These are phyloP conservation scores for Aspergillus costaricaensis DNA, from an alignment of 2,329 filamentous ascomycete genomes.

Conservation along the genomic window DNA sequence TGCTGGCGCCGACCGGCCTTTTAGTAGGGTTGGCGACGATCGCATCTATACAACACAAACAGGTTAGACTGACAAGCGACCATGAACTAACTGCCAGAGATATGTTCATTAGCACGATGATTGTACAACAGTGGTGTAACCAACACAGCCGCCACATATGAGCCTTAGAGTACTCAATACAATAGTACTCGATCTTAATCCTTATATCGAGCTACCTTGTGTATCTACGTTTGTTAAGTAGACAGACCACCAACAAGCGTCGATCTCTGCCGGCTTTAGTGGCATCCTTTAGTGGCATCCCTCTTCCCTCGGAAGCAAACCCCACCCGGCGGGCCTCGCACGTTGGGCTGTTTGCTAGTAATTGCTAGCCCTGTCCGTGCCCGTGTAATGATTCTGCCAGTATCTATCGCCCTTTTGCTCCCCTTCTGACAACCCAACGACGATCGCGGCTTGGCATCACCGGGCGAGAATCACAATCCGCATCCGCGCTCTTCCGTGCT, in stretches of 20 bases:
- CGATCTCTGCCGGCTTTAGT: conserved; percentile 11
- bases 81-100: neutral
- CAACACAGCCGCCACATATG: neutral
- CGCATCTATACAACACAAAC: neutral
- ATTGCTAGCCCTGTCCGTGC: conserved; percentile 5
- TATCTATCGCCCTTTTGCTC: neutral
- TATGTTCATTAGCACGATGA: neutral
- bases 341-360: conserved; percentile 11
- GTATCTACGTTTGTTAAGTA: no score
- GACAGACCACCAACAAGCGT: conserved; percentile 8
- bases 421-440: conserved; percentile 24
- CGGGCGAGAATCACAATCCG: conserved; percentile 1
- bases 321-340: conserved; percentile 14
- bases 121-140: neutral
- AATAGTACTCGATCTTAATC: no score
- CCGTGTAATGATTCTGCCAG: neutral
- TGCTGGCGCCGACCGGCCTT: neutral
- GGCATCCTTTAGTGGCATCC: conserved; percentile 8
- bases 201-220: neutral
- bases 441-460: conserved; percentile 10
- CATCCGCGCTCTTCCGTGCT: conserved; percentile 21
- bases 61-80: neutral
- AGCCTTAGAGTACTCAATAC: neutral
- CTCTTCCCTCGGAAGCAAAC: conserved; percentile 12
- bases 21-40: neutral